Percentiles rank a stretch among this genome's conserved stretches.
These are phyloP conservation scores for Rosa chinensis DNA, from an alignment of 306 rosid species.

Conservation along the genomic window DNA sequence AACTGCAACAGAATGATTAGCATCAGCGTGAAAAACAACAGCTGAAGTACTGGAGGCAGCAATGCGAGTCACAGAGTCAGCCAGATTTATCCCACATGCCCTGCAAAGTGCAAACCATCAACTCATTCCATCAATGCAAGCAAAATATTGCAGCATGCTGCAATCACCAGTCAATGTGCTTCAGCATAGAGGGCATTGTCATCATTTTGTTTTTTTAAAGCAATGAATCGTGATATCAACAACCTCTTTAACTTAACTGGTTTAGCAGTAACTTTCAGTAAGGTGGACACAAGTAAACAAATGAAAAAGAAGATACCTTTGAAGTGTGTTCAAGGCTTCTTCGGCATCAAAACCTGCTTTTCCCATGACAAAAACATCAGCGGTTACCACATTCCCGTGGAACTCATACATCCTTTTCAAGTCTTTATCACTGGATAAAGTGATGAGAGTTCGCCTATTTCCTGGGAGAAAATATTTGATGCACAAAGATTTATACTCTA, in stretches of 20 bases:
- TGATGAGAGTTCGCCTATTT: conserved; percentile 47
- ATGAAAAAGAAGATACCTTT: conserved; percentile 32
- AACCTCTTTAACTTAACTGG: conserved; percentile 5
- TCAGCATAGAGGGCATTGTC: conserved; percentile 4
- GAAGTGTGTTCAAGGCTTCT: conserved; percentile 28
- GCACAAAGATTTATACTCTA: conserved; percentile 38
- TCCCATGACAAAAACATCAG: conserved; percentile 47
- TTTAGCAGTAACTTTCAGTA: conserved; percentile 2
- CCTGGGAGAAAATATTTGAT: conserved; percentile 58
- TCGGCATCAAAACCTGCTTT: conserved; percentile 29
- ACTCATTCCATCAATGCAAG: conserved; percentile 14
- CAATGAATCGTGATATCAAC: not conserved
- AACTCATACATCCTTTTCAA: conserved; percentile 56
- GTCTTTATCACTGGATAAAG: conserved; percentile 47
- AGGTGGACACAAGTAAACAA: not conserved
- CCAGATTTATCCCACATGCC: conserved; percentile 36
- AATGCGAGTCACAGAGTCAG: conserved; percentile 35
- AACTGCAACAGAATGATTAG: conserved; percentile 8
- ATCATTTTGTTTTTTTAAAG: conserved; percentile 19
- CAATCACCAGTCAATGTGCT: not conserved
- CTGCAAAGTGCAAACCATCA: conserved; percentile 49
- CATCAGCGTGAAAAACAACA: conserved; percentile 3
- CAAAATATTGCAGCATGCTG: conserved; percentile 1
- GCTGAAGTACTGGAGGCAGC: conserved; percentile 17
- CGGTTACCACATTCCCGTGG: conserved; percentile 47